Evolutionary conservation across 2,329 filamentous ascomycete species (phyloP).

Genomic region (Fusarium secorum): DNA sequence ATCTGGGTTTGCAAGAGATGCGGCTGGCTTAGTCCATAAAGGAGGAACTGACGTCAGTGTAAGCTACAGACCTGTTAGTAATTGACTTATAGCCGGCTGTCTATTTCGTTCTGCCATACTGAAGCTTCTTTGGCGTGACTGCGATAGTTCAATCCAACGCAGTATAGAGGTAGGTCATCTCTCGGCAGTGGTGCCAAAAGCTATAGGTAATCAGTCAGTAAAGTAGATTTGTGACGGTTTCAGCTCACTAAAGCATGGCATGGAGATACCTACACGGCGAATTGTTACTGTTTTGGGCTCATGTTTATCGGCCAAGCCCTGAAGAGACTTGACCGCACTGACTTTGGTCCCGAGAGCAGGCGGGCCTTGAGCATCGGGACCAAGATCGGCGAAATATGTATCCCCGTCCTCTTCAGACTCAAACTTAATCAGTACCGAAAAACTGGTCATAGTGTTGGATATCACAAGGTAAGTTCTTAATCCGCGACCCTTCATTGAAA

Average conservation of each 20-base stretch:
- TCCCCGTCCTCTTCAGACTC: background rate
- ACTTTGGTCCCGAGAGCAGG: background rate
- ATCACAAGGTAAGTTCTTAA: background rate
- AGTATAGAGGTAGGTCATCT: background rate
- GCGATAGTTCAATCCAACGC: background rate
- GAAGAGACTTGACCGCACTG: background rate
- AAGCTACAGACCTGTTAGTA: background rate
- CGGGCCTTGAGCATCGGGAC: background rate
- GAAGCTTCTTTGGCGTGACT: background rate
- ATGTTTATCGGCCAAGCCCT: background rate
- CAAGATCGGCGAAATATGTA: background rate
- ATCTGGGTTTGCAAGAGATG: background rate
- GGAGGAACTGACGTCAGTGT: background rate
- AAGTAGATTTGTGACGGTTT: background rate
- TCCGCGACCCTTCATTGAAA: fast-evolving
- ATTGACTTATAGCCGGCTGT: fast-evolving
- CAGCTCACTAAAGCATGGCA: background rate
- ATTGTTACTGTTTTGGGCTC: background rate
- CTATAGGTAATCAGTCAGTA: background rate
- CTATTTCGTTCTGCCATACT: background rate
- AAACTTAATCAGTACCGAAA: background rate
- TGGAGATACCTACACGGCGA: background rate
- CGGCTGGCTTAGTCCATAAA: background rate
- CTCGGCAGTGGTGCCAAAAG: background rate
- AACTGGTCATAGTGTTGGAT: background rate